Evolutionary conservation across 257 asterid species (phyloP), one percentile per base, ranked within the genome.

Genomic region (Salvia miltiorrhiza): DNA sequence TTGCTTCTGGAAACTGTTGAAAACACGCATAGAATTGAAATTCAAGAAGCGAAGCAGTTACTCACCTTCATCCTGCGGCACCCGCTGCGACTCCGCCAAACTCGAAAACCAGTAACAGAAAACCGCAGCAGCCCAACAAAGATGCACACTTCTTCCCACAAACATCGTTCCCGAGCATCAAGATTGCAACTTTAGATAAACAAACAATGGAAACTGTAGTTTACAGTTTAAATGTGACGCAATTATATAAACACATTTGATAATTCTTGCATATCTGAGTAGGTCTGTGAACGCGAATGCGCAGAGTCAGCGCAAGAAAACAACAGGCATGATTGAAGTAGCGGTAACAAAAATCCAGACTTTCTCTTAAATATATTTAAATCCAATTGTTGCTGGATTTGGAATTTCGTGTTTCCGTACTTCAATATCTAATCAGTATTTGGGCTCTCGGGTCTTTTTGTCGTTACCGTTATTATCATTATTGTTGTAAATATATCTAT

Each of bases 61-160:
- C 63, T 47, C 12, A 81, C 86, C 88, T 81, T 84, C 88, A 52
- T 74, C 79, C 66, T 69, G 79, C 3, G 88, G 88, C 53, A 84
- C 88, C 73, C 81, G 82, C 26, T 84, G 86, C 33, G 88, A 72
- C 11, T 73, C 78, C n/a, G 76, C 65, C 59, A 77, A 74, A 26
- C 79, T 78, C 61, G 73, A 60, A 14, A 76, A 20, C 43, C 73
- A 52, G 17, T 66, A 65, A 62, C 71, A 78, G 20, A 24, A 67
- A 37, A 71, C 49, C 19, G 56, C 81, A 28, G 76, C 40, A 61
- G 74, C 65, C 82, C 84, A 81, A 9, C 13, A 76, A 56, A 76
- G 55, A 64, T 32, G 60, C 33, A 35, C 37, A 59, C 72, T 68
- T 39, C 23, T 61, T 61, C 65, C 41, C 39, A 44, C 43, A 58